Base-by-base conservation (phyloP, 495 filamentous ascomycete species). In the Friedmanniomyces simplex region DNA sequence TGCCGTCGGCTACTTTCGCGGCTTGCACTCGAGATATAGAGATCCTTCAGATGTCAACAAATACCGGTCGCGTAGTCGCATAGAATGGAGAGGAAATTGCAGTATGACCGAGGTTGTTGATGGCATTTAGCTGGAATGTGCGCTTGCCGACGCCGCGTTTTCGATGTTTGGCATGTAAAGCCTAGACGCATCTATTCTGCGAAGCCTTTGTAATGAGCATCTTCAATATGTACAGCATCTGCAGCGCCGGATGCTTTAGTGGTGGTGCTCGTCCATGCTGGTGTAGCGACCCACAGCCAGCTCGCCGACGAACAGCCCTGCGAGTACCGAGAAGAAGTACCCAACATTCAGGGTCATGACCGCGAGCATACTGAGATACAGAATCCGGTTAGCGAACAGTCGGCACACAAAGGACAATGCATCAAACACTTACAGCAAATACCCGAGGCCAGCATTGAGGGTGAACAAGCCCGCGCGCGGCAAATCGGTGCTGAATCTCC, bases 341-440 rank as follows among this genome's bases (percentile, higher is more conserved):
- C 91, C 91, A 45, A 96, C 80, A 65, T 97, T 97, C 81, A 91
- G 80, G 2, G 89, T 93, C 91, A 97, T 97, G 63, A 95, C 87
- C n/a, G 88, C 91, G 72, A 97, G 75, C 91, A 97, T 97, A 50
- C 91, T 97, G 65, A 28, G 26, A 16, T 21, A 26, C 21, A 42
- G 4, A 14, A 24, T 21, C 26, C 28, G 28, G 28, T 32, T 10
- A 57, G 58, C 49, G 51, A 4, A 49, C 16, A 6, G 13, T 49
- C 24, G 46, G 20, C 24, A 49, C 14, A 22, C 41, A 43, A 43
- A 43, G 41, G 14, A 22, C 3, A 43, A 22, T n/a, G 14, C 41
- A 22, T 32, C 4, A 10, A 32, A n/a, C 28, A 82, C 89, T 77
- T 77, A 96, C 91, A 96, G 80, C 39, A 97, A 72, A 73, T 96